A percentile compares a stretch with the other conserved stretches of the same genome.
Conservation (phyloP, 306 rosid genomes). For the Quercus cerris region DNA sequence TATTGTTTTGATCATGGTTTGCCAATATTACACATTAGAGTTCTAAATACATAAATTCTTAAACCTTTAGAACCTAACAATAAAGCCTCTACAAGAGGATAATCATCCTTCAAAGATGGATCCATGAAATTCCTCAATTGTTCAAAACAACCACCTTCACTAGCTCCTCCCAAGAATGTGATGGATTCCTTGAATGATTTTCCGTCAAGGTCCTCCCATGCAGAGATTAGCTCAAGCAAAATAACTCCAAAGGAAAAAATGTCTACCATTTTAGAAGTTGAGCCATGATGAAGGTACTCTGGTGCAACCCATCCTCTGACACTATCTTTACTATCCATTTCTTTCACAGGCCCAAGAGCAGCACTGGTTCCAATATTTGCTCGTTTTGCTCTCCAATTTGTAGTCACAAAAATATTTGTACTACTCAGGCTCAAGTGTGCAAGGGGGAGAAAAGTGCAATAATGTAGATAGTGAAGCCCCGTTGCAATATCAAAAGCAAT, state of each 20-base stretch:
- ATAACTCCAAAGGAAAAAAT: slow-evolving; percentile 69
- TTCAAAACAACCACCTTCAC: slow-evolving; percentile 57
- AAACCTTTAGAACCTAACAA: no score
- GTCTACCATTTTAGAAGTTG: slow-evolving; percentile 47
- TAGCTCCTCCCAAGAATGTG: slow-evolving; percentile 47
- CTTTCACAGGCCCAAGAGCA: neutral
- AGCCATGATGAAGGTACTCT: slow-evolving; percentile 18
- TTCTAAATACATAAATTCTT: no score
- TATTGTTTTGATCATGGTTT: no score
- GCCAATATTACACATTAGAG: no score
- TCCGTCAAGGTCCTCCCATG: slow-evolving; percentile 43
- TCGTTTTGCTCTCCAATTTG: slow-evolving; percentile 50
- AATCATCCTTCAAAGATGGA: slow-evolving; percentile 52
- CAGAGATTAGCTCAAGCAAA: slow-evolving; percentile 65
- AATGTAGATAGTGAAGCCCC: slow-evolving; percentile 65
- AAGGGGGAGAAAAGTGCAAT: slow-evolving; percentile 56
- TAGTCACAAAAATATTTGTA: slow-evolving; percentile 46
- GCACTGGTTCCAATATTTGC: slow-evolving; percentile 43
- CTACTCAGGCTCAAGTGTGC: slow-evolving; percentile 50
- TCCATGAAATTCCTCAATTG: slow-evolving; percentile 60
- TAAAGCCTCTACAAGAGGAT: slow-evolving; percentile 53
- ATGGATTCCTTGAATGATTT: slow-evolving; percentile 44
- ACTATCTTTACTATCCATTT: neutral
- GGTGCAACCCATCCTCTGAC: slow-evolving; percentile 37
- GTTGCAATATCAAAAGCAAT: slow-evolving; percentile 68